phyloP scores from a whole-genome alignment of 169 alveolate species.

The Prorocentrum cordatum region DNA sequence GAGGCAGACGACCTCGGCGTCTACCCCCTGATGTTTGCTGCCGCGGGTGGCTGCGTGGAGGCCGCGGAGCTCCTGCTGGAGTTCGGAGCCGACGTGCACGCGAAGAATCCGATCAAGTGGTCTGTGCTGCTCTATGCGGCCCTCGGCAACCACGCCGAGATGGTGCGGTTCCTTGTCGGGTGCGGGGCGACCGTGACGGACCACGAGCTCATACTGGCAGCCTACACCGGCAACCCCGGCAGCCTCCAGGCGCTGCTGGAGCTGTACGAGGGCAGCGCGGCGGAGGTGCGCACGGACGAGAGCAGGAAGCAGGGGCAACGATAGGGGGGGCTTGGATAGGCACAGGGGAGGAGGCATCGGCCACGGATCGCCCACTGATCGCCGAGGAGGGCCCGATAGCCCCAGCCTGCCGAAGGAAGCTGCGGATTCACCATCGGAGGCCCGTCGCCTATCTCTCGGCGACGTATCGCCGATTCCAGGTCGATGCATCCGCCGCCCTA shows the following conservation, averaged over 20 bases:
- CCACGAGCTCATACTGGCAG: constrained; percentile 47
- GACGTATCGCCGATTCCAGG: too few relatives aligned
- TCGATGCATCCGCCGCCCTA: too few relatives aligned
- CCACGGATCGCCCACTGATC: too few relatives aligned
- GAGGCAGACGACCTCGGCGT: constrained; percentile 53
- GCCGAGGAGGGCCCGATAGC: too few relatives aligned
- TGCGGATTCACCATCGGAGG: too few relatives aligned
- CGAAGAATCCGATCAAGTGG: constrained; percentile 51
- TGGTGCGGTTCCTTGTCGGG: constrained; percentile 10
- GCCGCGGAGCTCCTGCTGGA: neutral
- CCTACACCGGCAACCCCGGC: constrained; percentile 38
- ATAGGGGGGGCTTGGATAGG: too few relatives aligned
- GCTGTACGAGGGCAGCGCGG: neutral
- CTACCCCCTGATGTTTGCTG: constrained; percentile 59
- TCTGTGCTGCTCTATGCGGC: constrained; percentile 35
- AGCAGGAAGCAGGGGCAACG: too few relatives aligned
- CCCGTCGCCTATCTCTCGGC: too few relatives aligned
- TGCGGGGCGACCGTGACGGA: constrained; percentile 1
- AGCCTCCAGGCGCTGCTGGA: constrained; percentile 7
- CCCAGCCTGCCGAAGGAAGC: too few relatives aligned
- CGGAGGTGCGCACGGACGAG: constrained; percentile 38
- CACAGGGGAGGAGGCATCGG: too few relatives aligned
- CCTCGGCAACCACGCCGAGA: constrained; percentile 30
- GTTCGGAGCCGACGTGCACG: constrained; percentile 10
- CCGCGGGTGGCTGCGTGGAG: constrained; percentile 54